Evolutionary conservation across 1,284 basidiomycete genomes (phyloP), one percentile per base, ranked within the genome.

Genomic region (Fomitopsis betulina): DNA sequence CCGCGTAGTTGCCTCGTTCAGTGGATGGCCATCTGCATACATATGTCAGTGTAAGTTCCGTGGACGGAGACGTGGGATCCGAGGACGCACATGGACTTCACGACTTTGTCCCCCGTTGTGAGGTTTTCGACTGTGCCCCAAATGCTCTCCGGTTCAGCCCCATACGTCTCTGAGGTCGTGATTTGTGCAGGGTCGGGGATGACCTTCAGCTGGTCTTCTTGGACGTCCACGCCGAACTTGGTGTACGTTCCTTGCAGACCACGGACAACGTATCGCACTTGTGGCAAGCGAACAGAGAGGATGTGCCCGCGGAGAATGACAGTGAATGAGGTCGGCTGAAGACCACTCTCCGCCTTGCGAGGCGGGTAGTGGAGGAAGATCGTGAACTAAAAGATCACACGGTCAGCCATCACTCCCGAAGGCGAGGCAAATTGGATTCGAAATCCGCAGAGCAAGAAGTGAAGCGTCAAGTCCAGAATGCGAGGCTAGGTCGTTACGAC

Each of bases 201-300:
- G 3, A 69, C 76, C 67, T 81, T 84, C 45, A 88, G 77, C 59
- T 86, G 82, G 60, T 85, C 84, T 72, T 94, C 93, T 69, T 94
- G 92, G 2, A 84, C 75, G 70, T 94, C 92, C 42, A 93, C 71
- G 1, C 91, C 91, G 66, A 79, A 83, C 72, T 96, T 95, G 61
- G 80, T 75, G 70, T 82, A 94, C 2, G 84, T 82, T 33, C 89
- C 93, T 61, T 80, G 79, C 23, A 83, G 84, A 19, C 92, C 89
- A 47, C 85, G 81, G 56, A 87, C 82, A 53, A 83, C 70, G 72
- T 84, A 95, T 25, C 92, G 84, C 23, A 87, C 72, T 69, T 94
- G 93, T 1, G 75, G 76, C 1, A 79, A 73, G 40, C 83, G 78
- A 13, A 84, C 84, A 9, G 89, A 90, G 33, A 94, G 76, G 57